phyloP scores from a whole-genome alignment of 2,329 filamentous ascomycete genomes.

The Aspergillus neotritici region DNA sequence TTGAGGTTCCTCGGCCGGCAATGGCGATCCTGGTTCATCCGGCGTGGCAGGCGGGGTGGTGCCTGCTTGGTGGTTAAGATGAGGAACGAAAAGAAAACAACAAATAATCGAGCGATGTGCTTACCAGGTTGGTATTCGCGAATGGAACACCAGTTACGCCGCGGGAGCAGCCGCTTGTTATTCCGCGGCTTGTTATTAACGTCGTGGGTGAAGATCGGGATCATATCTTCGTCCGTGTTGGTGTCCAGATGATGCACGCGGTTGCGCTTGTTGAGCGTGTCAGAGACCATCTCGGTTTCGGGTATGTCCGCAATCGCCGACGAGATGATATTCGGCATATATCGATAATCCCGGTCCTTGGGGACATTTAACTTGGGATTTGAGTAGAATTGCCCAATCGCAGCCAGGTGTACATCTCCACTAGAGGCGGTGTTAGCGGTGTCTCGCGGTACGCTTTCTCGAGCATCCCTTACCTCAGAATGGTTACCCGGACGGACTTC shows the following conservation, averaged over 20 bases:
- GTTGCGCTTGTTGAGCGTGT: constrained; percentile 90
- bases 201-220: constrained; percentile 83
- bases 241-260: constrained; percentile 61
- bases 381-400: constrained; percentile 90
- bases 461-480: constrained; percentile 58
- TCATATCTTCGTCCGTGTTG: constrained; percentile 90
- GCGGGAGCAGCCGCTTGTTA: constrained; percentile 81
- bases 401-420: constrained; percentile 89
- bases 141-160: constrained; percentile 94
- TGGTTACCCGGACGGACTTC: constrained; percentile 85
- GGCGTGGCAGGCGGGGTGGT: constrained; percentile 66
- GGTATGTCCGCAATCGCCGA: constrained; percentile 93
- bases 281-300: constrained; percentile 78
- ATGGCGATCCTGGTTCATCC: constrained; percentile 38
- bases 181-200: constrained; percentile 85
- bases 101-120: constrained; percentile 2
- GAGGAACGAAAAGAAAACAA: neutral
- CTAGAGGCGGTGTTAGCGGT: constrained; percentile 37
- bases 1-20: constrained; percentile 26
- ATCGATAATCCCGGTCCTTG: constrained; percentile 88
- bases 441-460: neutral
- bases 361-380: constrained; percentile 74
- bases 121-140: constrained; percentile 71
- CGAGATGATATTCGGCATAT: constrained; percentile 93
- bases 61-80: constrained; percentile 50